Evolutionary conservation across 345 rosid species (phyloP).

Genomic region (Triadica sebifera): DNA sequence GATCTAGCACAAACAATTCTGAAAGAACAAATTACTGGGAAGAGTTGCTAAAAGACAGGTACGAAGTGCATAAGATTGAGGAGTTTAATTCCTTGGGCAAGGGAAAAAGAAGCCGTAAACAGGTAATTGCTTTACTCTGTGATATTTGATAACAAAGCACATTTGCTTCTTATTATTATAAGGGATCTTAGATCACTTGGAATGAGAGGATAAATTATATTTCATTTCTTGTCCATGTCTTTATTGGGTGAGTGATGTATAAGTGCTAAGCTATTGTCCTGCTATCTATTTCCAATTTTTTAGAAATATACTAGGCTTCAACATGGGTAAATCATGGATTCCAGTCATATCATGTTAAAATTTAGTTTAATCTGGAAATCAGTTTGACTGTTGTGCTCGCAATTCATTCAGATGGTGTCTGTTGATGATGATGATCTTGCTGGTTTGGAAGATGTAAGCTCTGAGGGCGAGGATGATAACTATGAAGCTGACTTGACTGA

Average conservation of each 20-base stretch:
- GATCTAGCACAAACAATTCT: constrained; percentile 45
- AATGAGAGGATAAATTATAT: background rate
- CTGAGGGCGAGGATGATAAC: constrained; percentile 94
- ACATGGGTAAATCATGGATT: background rate
- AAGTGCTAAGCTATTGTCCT: background rate
- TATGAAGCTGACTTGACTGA: constrained; percentile 94
- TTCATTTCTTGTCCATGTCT: background rate
- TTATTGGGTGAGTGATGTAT: background rate
- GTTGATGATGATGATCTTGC: constrained; percentile 99
- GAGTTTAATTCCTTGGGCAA: constrained; percentile 87
- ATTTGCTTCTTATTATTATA: background rate
- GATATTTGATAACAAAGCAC: background rate
- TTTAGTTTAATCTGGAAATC: background rate
- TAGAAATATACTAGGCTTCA: background rate
- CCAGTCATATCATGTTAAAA: background rate
- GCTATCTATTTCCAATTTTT: constrained; percentile 2
- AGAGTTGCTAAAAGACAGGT: constrained; percentile 75
- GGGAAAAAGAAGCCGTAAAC: constrained; percentile 95
- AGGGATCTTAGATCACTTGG: background rate
- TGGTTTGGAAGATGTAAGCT: constrained; percentile 95
- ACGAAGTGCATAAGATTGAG: constrained; percentile 78
- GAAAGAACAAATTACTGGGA: constrained; percentile 91
- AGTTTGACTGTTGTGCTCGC: background rate
- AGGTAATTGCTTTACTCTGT: constrained; percentile 44
- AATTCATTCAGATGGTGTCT: constrained; percentile 72